A percentile compares a stretch with the other conserved stretches of the same genome.
phyloP scores from a whole-genome alignment of 2,329 filamentous ascomycete genomes.

The Huntiella omanensis region DNA sequence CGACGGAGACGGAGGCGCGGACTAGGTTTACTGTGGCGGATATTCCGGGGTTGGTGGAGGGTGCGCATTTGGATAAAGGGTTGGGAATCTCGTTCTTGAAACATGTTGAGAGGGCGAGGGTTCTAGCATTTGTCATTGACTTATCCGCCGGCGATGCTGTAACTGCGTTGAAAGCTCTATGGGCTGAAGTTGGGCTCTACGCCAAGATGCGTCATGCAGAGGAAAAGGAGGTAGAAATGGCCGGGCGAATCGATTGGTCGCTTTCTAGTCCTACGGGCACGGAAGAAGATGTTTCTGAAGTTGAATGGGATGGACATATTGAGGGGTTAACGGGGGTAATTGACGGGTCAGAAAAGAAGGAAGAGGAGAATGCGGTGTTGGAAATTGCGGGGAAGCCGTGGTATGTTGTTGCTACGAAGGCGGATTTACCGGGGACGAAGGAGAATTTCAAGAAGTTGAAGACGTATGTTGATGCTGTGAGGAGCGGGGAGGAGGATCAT shows the following conservation, averaged over 20 bases:
- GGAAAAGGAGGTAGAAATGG: conserved; percentile 45
- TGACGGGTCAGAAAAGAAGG: background rate
- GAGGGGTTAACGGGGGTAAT: background rate
- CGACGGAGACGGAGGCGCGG: conserved; percentile 23
- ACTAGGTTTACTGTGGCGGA: conserved; percentile 86
- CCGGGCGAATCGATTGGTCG: conserved; percentile 37
- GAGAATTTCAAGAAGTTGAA: conserved; percentile 55
- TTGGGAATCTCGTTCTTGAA: conserved; percentile 81
- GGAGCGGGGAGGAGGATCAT: conserved; percentile 43
- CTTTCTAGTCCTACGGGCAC: conserved; percentile 27
- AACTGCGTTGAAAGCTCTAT: conserved; percentile 57
- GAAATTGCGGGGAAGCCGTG: conserved; percentile 86
- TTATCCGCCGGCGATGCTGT: conserved; percentile 65
- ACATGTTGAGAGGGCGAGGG: conserved; percentile 82
- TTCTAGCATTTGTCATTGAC: conserved; percentile 87
- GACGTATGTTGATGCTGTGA: conserved; percentile 50
- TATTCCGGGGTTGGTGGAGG: conserved; percentile 83
- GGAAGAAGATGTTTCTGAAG: background rate
- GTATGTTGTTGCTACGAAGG: conserved; percentile 92
- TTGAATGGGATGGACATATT: background rate
- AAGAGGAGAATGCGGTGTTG: conserved; percentile 24
- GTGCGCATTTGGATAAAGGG: conserved; percentile 79
- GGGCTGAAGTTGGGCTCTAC: conserved; percentile 81
- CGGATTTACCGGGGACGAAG: conserved; percentile 61
- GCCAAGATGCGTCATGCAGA: conserved; percentile 58